Base-by-base conservation (phyloP, 805 yeast species). In the Wickerhamomyces bisporus region DNA sequence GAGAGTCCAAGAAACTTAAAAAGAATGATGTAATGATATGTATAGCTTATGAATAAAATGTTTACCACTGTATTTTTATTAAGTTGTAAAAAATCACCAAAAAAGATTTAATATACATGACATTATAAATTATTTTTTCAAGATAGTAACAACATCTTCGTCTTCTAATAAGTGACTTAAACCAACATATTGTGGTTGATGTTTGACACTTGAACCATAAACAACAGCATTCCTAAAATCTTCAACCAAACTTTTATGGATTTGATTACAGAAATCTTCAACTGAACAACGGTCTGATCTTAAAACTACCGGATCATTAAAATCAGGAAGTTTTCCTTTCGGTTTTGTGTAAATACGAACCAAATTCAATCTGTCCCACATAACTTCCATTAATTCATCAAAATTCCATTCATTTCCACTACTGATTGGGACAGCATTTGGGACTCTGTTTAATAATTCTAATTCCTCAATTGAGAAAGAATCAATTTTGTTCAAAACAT, bases 271-370 rank as follows among this genome's bases (percentile, higher is more conserved):
- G 61, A 93, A 93, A 61, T 93, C 98, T 62, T 85, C 96, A 32
- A 93, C 94, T 1, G 95, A 64, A 59, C 89, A 79, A 47, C 84
- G 77, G 47, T 81, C 89, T 38, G 76, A 75, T 58, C 95, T 77
- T 56, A 93, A 68, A 36, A 93, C 98, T 40, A 93, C 93, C 2
- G 99, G 99, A 53, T 93, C 98, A 27, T 72, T 71, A 62, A 91
- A 93, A 62, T 93, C 99, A 8, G 99, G 98, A 50, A 82, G 70
- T 50, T 71, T 76, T 21, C 98, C 98, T 71, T 88, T 93, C 36
- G 98, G 98, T 57, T 91, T 93, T 6, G 99, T 93, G 65, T 91
- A 93, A 16, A 93, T 96, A 58, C 99, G 79, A 29, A 91, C 98
- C 55, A 93, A 70, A 50, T 86, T 81, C 54, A 93, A 74, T 58